Evolutionary conservation across 2,329 filamentous ascomycete species (phyloP).

Genomic region (Verticillium tricorpus): DNA sequence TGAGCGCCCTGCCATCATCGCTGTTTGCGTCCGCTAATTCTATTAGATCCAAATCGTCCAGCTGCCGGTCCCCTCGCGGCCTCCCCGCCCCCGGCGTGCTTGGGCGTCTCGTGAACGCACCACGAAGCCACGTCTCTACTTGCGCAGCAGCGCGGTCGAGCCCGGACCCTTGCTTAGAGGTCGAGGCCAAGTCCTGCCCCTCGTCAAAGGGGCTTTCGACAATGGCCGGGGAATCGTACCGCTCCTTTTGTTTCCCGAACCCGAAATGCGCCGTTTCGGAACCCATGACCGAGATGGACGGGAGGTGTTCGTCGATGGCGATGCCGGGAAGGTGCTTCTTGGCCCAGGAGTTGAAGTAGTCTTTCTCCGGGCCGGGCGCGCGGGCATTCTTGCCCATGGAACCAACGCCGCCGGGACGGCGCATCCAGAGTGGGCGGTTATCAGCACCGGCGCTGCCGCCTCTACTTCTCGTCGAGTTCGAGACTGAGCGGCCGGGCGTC

Average conservation of each 20-base stretch:
- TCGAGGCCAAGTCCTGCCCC: conserved; percentile 34
- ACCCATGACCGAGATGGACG: conserved; percentile 62
- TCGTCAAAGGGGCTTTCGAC: conserved; percentile 49
- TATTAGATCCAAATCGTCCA: conserved; percentile 59
- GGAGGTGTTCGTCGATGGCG: conserved; percentile 60
- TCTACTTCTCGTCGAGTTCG: conserved; percentile 30
- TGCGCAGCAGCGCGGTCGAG: conserved; percentile 83
- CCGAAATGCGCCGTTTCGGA: conserved; percentile 56
- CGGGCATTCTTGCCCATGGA: conserved; percentile 68
- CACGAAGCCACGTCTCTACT: conserved; percentile 86
- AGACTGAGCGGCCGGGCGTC: conserved; percentile 22
- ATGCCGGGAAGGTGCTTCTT: conserved; percentile 78
- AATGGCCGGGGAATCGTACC: conserved; percentile 22
- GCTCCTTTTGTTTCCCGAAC: conserved; percentile 27
- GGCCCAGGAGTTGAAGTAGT: conserved; percentile 79
- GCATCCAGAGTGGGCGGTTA: conserved; percentile 57
- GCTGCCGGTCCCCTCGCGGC: conserved; percentile 25
- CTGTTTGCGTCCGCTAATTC: conserved; percentile 62
- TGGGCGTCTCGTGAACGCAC: conserved; percentile 66
- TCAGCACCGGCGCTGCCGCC: conserved; percentile 34
- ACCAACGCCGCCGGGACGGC: conserved; percentile 83
- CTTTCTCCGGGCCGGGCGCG: conserved; percentile 75
- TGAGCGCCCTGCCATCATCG: conserved; percentile 41
- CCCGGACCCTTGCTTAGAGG: conserved; percentile 43
- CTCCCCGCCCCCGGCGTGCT: conserved; percentile 18